Percentiles rank a stretch among this genome's conserved stretches.
phyloP scores from a whole-genome alignment of 208 protist species.

The Acanthamoeba castellanii region DNA sequence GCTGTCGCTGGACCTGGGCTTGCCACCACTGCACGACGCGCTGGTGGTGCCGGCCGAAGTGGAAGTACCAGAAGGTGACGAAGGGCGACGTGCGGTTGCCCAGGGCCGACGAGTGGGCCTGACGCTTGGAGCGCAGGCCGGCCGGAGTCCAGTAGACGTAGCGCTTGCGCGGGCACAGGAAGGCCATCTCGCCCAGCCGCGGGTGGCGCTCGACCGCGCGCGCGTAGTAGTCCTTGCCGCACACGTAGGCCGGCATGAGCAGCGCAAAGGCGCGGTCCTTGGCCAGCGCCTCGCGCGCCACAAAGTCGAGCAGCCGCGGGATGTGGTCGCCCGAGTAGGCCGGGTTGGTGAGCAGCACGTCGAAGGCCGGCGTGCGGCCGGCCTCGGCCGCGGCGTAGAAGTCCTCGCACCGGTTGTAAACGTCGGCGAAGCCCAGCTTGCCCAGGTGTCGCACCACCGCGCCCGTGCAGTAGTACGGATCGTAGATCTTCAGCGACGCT shows the following conservation, averaged over 20 bases:
- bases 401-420: slow-evolving; percentile 21
- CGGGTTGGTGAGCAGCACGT: slow-evolving; percentile 44
- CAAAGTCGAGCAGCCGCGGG: slow-evolving; percentile 29
- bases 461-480: slow-evolving; percentile 36
- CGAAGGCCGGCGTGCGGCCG: background rate
- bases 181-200: background rate
- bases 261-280: background rate
- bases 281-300: slow-evolving; percentile 15
- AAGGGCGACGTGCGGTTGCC: slow-evolving; percentile 42
- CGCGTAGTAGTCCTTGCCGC: slow-evolving; percentile 25
- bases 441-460: slow-evolving; percentile 14
- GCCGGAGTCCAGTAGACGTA: slow-evolving; percentile 47
- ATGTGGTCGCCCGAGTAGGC: slow-evolving; percentile 53
- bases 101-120: slow-evolving; percentile 38
- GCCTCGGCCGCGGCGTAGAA: slow-evolving; percentile 18
- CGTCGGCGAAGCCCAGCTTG: slow-evolving; percentile 39
- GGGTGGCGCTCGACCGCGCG: background rate
- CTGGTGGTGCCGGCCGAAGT: background rate
- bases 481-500: slow-evolving; percentile 41
- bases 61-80: slow-evolving; percentile 33
- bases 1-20: background rate
- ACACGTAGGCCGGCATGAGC: slow-evolving; percentile 34
- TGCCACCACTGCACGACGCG: background rate
- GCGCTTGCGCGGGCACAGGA: slow-evolving; percentile 38
- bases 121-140: background rate